Evolutionary conservation across 2,329 filamentous ascomycete genomes (phyloP).

Genomic region (Penicillium occitanis): DNA sequence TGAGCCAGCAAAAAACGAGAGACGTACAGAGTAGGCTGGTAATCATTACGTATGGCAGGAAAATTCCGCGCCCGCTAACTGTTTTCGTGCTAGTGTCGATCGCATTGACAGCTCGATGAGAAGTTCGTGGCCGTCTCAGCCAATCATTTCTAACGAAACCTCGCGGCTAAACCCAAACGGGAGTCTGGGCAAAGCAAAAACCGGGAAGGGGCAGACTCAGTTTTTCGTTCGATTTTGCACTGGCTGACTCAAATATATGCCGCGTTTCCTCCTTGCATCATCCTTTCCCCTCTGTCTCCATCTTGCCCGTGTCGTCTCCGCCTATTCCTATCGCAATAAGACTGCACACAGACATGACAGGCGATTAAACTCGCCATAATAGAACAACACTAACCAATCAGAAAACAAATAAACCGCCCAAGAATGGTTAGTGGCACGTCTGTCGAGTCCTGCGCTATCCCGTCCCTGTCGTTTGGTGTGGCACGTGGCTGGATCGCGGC

Average conservation of each 20-base stretch:
- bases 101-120: neutral
- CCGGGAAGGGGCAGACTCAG: neutral
- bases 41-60: neutral
- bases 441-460: slow-evolving; percentile 10
- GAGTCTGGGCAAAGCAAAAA: neutral
- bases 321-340: neutral
- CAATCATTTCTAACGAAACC: neutral
- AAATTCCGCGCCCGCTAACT: neutral
- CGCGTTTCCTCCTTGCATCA: neutral
- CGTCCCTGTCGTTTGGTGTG: slow-evolving; percentile 14
- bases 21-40: neutral
- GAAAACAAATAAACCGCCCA: neutral
- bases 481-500: slow-evolving; percentile 18
- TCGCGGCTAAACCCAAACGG: neutral
- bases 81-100: neutral
- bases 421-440: slow-evolving; percentile 9
- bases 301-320: neutral
- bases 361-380: neutral
- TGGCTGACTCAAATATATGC: neutral
- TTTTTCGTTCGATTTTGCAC: neutral
- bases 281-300: neutral
- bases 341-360: neutral
- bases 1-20: no score
- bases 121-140: neutral
- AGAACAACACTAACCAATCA: neutral